Evolutionary conservation across 1,139 yeast species (phyloP).

Genomic region (Debaryomyces robertsiae): DNA sequence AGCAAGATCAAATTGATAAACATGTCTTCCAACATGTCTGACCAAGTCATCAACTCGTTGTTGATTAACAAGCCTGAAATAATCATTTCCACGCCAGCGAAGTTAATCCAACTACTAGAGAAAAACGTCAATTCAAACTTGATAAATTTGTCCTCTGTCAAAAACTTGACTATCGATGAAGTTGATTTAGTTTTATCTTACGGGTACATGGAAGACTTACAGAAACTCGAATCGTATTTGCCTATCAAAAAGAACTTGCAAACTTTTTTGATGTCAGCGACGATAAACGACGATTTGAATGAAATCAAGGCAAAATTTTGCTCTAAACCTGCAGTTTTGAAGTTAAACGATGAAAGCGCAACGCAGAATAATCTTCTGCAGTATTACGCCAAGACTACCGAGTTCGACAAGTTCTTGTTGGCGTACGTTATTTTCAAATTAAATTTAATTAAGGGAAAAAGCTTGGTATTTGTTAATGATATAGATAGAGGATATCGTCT

Average conservation of each 20-base stretch:
- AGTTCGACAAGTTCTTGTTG: constrained; percentile 87
- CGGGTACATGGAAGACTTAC: constrained; percentile 87
- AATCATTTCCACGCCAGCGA: constrained; percentile 85
- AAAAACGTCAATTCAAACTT: constrained; percentile 41
- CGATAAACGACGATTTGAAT: constrained; percentile 83
- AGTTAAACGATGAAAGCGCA: constrained; percentile 66
- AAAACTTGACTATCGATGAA: constrained; percentile 87
- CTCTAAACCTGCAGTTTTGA: constrained; percentile 81
- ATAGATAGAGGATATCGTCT: constrained; percentile 95
- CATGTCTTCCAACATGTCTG: constrained; percentile 71
- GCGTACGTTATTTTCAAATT: constrained; percentile 92
- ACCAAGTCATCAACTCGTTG: constrained; percentile 70
- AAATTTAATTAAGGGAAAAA: constrained; percentile 86
- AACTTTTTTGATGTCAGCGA: constrained; percentile 95
- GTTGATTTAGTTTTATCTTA: constrained; percentile 89
- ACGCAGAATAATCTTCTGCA: constrained; percentile 69
- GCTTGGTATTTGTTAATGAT: constrained; percentile 86
- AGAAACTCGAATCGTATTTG: constrained; percentile 59
- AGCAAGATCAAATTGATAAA: constrained; percentile 68
- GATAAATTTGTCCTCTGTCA: constrained; percentile 55
- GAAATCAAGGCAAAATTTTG: constrained; percentile 77
- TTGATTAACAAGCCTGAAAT: constrained; percentile 77
- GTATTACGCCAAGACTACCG: constrained; percentile 83
- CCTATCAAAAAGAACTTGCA: constrained; percentile 79
- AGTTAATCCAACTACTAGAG: constrained; percentile 63